phyloP scores from a whole-genome alignment of 2,329 filamentous ascomycete genomes.

The Coccinonectria pachysandricola region DNA sequence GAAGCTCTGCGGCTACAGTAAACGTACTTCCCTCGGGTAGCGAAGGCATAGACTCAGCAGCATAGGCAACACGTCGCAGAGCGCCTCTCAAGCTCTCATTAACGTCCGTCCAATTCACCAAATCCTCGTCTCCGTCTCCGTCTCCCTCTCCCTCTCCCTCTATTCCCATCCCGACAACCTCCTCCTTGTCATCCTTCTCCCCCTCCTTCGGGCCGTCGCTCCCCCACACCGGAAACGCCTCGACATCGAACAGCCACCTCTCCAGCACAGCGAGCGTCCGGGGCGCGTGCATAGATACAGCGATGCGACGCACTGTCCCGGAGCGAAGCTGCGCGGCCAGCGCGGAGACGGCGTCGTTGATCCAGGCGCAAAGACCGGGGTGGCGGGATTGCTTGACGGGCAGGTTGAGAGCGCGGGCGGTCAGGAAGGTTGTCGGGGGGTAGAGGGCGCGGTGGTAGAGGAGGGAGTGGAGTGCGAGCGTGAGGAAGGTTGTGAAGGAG shows the following conservation, averaged over 20 bases:
- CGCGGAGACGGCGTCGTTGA: conserved; percentile 68
- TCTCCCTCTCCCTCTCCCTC: conserved; percentile 23
- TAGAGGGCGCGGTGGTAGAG: conserved; percentile 77
- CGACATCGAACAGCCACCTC: conserved; percentile 51
- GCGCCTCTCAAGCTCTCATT: conserved; percentile 64
- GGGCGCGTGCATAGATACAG: conserved; percentile 36
- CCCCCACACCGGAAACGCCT: conserved; percentile 34
- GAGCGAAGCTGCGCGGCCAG: conserved; percentile 59
- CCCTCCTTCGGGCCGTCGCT: conserved; percentile 3
- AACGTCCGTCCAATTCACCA: conserved; percentile 47
- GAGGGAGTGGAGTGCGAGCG: conserved; percentile 74
- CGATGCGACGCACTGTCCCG: conserved; percentile 36
- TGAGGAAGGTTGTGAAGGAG: conserved; percentile 71
- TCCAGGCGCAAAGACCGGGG: conserved; percentile 76
- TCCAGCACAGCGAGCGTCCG: conserved; percentile 37
- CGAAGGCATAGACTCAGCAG: conserved; percentile 43
- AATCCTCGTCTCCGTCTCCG: conserved; percentile 12
- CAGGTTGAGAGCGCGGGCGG: conserved; percentile 71
- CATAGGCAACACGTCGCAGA: conserved; percentile 50
- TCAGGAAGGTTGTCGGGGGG: conserved; percentile 65
- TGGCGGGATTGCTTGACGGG: conserved; percentile 79
- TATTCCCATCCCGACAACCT: too few species aligned
- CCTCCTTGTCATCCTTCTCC: conserved; percentile 7
- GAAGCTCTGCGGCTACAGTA: conserved; percentile 65
- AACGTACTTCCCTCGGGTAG: conserved; percentile 61